Conservation (phyloP, 2,329 filamentous ascomycete species). For the Xylaria arbuscula region DNA sequence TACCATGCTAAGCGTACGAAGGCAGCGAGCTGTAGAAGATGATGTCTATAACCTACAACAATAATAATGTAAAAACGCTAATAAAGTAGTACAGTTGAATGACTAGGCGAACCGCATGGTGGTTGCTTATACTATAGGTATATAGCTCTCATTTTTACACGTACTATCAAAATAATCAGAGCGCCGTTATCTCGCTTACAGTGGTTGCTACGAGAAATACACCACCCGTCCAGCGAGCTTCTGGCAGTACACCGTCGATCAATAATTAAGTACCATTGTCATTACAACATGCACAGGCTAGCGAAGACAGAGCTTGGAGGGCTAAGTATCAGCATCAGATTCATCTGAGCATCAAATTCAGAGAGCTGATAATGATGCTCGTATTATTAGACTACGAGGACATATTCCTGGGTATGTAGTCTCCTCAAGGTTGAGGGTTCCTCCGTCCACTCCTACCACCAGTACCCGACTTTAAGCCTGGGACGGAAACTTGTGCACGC, state of each 20-base stretch:
- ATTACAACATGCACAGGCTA: background rate
- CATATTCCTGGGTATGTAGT: background rate
- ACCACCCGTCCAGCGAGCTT: background rate
- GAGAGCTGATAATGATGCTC: background rate
- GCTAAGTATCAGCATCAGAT: background rate
- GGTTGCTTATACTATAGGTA: too few relatives aligned
- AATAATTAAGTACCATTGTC: too few relatives aligned
- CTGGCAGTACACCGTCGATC: too few relatives aligned
- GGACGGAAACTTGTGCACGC: background rate
- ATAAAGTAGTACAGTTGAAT: too few relatives aligned
- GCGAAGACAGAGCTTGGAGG: background rate
- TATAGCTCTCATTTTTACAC: too few relatives aligned
- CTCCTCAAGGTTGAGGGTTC: background rate
- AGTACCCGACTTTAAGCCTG: background rate
- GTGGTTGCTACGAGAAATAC: background rate
- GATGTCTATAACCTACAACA: too few relatives aligned
- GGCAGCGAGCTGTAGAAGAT: too few relatives aligned
- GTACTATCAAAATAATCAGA: too few relatives aligned
- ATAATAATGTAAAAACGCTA: too few relatives aligned
- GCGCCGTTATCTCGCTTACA: background rate
- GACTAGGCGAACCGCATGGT: too few relatives aligned
- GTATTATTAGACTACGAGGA: background rate
- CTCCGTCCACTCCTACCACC: background rate
- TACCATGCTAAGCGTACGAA: too few relatives aligned
- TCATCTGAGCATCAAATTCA: background rate